These are phyloP conservation scores for Trypanosoma brucei DNA, from an alignment of 208 protist species.

Conservation along the genomic window DNA sequence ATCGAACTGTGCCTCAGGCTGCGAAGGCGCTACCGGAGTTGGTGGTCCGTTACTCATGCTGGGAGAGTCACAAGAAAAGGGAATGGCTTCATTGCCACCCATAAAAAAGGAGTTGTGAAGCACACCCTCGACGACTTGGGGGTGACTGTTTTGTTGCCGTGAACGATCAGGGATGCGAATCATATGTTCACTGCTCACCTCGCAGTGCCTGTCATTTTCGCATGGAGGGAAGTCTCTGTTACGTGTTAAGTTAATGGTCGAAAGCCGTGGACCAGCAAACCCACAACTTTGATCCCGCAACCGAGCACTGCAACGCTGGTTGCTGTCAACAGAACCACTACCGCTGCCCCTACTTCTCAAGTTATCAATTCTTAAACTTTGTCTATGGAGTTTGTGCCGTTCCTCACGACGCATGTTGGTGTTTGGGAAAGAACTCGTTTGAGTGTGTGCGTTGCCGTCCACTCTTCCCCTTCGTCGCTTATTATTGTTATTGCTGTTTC, in stretches of 20 bases:
- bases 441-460: too few relatives aligned
- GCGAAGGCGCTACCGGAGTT: background rate
- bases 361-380: background rate
- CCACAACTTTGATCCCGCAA: too few relatives aligned
- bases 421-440: too few relatives aligned
- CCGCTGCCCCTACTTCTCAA: background rate
- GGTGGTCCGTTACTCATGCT: background rate
- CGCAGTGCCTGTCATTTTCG: too few relatives aligned
- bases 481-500: background rate
- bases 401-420: background rate
- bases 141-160: background rate
- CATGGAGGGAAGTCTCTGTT: too few relatives aligned
- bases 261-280: too few relatives aligned
- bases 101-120: background rate
- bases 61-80: conserved; percentile 20
- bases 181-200: too few relatives aligned
- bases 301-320: too few relatives aligned
- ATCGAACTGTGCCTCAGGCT: background rate
- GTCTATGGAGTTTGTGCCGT: background rate
- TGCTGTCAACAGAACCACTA: too few relatives aligned
- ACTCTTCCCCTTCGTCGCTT: too few relatives aligned
- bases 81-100: conserved; percentile 1
- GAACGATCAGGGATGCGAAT: too few relatives aligned
- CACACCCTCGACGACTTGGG: background rate
- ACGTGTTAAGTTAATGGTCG: too few relatives aligned